These are phyloP conservation scores for Boletus hoseneyae DNA, from an alignment of 1,284 basidiomycete genomes.

Conservation along the genomic window DNA sequence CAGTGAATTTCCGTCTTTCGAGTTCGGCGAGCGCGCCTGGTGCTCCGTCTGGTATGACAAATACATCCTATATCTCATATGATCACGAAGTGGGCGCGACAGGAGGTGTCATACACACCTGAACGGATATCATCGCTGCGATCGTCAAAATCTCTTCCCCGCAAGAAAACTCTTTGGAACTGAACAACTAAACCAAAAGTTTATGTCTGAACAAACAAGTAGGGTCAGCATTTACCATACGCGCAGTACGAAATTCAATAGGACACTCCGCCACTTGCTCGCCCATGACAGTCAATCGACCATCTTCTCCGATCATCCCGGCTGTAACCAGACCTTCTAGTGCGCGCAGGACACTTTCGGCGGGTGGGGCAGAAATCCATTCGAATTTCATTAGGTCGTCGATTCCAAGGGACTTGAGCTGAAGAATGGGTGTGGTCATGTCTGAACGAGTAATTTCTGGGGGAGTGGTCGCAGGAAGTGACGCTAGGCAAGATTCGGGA, in stretches of 20 bases:
- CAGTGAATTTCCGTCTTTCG: conserved; percentile 91
- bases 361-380: conserved; percentile 86
- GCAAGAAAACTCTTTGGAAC: conserved; percentile 79
- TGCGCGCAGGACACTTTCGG: conserved; percentile 81
- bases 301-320: conserved; percentile 72
- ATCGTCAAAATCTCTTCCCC: conserved; percentile 94
- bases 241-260: conserved; percentile 69
- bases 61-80: conserved; percentile 63
- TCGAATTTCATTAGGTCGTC: conserved; percentile 97
- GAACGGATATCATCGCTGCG: conserved; percentile 91
- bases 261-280: conserved; percentile 77
- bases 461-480: conserved; percentile 64
- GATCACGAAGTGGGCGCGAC: neutral
- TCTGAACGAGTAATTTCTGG: conserved; percentile 92
- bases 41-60: conserved; percentile 83
- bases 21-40: conserved; percentile 83
- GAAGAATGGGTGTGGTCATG: conserved; percentile 83
- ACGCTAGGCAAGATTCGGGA: conserved; percentile 57
- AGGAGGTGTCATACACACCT: conserved; percentile 44
- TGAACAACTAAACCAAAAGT: conserved; percentile 66
- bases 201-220: neutral
- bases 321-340: conserved; percentile 70
- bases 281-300: conserved; percentile 61
- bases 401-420: conserved; percentile 91
- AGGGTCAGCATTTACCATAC: conserved; percentile 52